Evolutionary conservation across 192 early-diverging fungal genomes (phyloP), one percentile per base, ranked within the genome.

Genomic region (Backusella macrospora): DNA sequence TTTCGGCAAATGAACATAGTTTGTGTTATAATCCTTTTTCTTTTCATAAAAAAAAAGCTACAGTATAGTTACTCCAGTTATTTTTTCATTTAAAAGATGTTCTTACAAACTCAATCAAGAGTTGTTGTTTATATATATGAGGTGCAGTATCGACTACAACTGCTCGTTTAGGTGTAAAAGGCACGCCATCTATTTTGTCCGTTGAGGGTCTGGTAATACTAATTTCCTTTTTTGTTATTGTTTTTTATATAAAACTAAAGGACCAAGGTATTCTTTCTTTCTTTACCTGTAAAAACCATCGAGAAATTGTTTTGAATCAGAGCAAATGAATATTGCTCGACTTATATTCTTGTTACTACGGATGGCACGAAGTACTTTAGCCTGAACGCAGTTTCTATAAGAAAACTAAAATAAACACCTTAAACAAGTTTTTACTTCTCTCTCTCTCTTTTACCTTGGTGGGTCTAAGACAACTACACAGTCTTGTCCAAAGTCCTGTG

Each of bases 381-480:
- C 62, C 68, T 91, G 83, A 18, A 92, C 81, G 26, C 91, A 90
- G 13, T 76, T 79, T 63, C 89, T 82, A 48, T 34, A 40, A 43
- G 10, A 4, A 15, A 18, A 1, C 8, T 37, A 18, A 37, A 15
- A 13, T 38, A 18, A 52, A 18, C 49, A 52, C 21, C 21, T 52
- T 10, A 37, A 5, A 45, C 43, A 68, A 8, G 63, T 34, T 29
- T 9, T 18, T 52, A 7, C 14, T 6, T 38, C 37, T 23, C 38
- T n/a, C n/a, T 15, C 38, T 14, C 45, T 14, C 26, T 34, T 62
- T 55, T 82, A 82, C 82, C 88, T 80, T 42, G 93, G 92, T 12
- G 93, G 93, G 79, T 95, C 93, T 52, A 95, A 66, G 4, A 95
- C 84, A 9, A 90, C 93, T 21, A 93, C 85, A 0, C 90, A 86